Evolutionary conservation across 2,329 filamentous ascomycete species (phyloP).

Genomic region (Metarhizium brunneum): DNA sequence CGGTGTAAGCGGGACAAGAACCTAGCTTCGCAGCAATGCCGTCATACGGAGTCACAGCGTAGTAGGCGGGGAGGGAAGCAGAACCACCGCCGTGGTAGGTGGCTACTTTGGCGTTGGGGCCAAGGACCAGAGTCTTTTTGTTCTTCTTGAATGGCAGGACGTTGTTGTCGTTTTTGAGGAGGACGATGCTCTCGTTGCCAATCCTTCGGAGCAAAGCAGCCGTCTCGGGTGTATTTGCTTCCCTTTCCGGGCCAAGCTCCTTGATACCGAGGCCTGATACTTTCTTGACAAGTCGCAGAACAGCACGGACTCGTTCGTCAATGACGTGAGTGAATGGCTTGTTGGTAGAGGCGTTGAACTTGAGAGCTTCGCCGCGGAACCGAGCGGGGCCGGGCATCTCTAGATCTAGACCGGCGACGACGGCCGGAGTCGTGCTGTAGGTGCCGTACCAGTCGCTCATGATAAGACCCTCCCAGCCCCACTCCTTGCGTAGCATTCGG

Average conservation of each 20-base stretch:
- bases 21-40: conserved; percentile 51
- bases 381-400: conserved; percentile 51
- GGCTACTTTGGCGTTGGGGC: conserved; percentile 47
- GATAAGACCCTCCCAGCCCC: conserved; percentile 47
- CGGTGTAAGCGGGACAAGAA: conserved; percentile 37
- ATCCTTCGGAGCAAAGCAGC: conserved; percentile 54
- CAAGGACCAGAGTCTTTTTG: conserved; percentile 49
- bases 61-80: conserved; percentile 50
- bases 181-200: conserved; percentile 60
- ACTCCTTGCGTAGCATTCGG: conserved; percentile 43
- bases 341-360: conserved; percentile 43
- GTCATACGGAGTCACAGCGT: conserved; percentile 63
- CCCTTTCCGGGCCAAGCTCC: conserved; percentile 44
- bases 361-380: conserved; percentile 40
- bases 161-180: conserved; percentile 61
- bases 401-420: conserved; percentile 44
- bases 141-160: conserved; percentile 55
- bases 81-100: conserved; percentile 58
- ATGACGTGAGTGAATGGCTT: conserved; percentile 47
- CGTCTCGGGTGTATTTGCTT: conserved; percentile 50
- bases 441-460: conserved; percentile 54
- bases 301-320: conserved; percentile 46
- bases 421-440: conserved; percentile 42
- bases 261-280: conserved; percentile 43
- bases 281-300: conserved; percentile 51